phyloP scores from a whole-genome alignment of 148 eudicot genomes.

The Diospyros kaki region DNA sequence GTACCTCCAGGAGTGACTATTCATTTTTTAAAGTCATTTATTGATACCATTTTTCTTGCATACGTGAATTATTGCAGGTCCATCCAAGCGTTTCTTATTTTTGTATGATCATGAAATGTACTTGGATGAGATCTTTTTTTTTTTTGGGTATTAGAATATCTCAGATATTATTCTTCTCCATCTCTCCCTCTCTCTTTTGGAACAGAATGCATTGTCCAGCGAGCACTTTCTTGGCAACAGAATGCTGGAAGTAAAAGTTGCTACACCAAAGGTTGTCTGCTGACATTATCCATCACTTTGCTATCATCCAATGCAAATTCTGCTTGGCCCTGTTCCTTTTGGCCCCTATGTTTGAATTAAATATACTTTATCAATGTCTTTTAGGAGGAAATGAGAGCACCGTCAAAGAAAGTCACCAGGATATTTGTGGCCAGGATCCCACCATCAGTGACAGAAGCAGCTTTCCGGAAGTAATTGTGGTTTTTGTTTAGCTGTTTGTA shows the following conservation, averaged over 20 bases:
- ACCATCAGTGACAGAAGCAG: slow-evolving; percentile 71
- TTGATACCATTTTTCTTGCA: not conserved
- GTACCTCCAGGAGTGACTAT: slow-evolving; percentile 21
- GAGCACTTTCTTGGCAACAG: slow-evolving; percentile 84
- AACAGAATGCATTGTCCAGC: slow-evolving; percentile 59
- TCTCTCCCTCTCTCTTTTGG: slow-evolving; percentile 10
- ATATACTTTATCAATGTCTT: not conserved
- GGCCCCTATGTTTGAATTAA: not conserved
- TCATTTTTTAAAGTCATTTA: not conserved
- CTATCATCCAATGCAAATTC: not conserved
- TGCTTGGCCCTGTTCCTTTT: not conserved
- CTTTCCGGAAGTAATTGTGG: slow-evolving; percentile 62
- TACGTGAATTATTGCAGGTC: not conserved
- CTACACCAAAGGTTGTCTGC: slow-evolving; percentile 65
- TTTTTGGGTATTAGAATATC: not conserved
- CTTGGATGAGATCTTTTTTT: not conserved
- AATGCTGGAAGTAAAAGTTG: slow-evolving; percentile 83
- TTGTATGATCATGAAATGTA: not conserved
- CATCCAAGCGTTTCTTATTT: not conserved
- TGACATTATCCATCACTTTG: not conserved
- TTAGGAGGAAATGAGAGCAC: slow-evolving; percentile 65
- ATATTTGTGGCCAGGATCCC: slow-evolving; percentile 96
- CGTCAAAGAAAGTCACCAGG: slow-evolving; percentile 89
- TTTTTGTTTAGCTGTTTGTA: not conserved
- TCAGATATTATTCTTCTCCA: not conserved